Evolutionary conservation across 140 eudicot genomes (phyloP).

Genomic region (Anethum foeniculum): DNA sequence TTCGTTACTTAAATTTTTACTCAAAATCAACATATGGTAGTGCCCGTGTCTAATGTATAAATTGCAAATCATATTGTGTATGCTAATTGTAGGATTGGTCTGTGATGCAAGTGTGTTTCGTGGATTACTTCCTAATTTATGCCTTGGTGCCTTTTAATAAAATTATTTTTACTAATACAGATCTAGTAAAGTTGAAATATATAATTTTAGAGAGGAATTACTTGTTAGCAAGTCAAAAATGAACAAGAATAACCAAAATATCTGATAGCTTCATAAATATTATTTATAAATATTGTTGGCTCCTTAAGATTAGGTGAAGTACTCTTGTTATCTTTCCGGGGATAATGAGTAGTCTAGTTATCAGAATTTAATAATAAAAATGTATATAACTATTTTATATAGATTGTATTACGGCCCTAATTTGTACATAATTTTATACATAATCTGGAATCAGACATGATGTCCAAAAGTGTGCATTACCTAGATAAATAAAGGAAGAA

Average conservation of each 20-base stretch:
- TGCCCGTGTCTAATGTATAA: neutral
- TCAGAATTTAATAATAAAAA: neutral
- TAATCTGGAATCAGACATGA: neutral
- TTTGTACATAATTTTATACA: neutral
- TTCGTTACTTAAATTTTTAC: neutral
- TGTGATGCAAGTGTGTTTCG: neutral
- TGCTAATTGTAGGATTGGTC: neutral
- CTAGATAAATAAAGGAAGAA: neutral
- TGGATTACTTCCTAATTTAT: too few species aligned
- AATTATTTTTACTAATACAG: neutral
- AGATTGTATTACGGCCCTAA: too few species aligned
- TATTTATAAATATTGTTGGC: neutral
- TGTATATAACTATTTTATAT: neutral
- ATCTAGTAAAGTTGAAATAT: neutral
- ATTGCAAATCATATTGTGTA: neutral
- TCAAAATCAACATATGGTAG: neutral
- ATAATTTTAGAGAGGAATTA: neutral
- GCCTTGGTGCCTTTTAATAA: neutral
- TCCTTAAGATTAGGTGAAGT: neutral
- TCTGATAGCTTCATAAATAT: neutral
- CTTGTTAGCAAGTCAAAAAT: neutral
- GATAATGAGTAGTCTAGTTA: neutral
- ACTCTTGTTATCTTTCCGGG: neutral
- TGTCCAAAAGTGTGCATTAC: neutral
- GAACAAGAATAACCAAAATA: neutral